Conservation (phyloP, 1,284 basidiomycete genomes). For the Hymenochaete sp. region DNA sequence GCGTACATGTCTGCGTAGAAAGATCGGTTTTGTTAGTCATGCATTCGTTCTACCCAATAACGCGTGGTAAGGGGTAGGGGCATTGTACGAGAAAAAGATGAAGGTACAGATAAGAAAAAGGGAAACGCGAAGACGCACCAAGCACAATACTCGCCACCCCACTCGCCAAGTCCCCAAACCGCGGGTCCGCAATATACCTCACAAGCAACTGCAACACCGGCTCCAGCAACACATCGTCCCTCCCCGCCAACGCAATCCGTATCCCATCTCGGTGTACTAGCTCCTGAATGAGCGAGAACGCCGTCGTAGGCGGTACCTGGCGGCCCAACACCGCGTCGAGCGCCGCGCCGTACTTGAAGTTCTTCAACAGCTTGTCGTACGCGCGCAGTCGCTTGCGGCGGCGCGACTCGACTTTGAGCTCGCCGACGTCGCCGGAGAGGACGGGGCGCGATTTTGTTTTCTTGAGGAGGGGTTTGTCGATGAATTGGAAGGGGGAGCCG, state of each 20-base stretch:
- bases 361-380: slow-evolving; percentile 86
- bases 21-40: neutral
- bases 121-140: slow-evolving; percentile 43
- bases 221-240: slow-evolving; percentile 92
- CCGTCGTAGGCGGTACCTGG: slow-evolving; percentile 74
- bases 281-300: slow-evolving; percentile 91
- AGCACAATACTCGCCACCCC: slow-evolving; percentile 79
- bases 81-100: too few relatives aligned
- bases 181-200: slow-evolving; percentile 82
- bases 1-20: slow-evolving; percentile 74
- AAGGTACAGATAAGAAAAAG: neutral
- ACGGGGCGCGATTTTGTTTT: slow-evolving; percentile 42
- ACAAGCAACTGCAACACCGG: slow-evolving; percentile 82
- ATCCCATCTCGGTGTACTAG: slow-evolving; percentile 90
- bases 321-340: slow-evolving; percentile 77
- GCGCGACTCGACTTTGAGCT: slow-evolving; percentile 69
- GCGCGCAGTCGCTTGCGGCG: slow-evolving; percentile 70
- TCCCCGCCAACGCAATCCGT: slow-evolving; percentile 75
- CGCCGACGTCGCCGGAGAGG: slow-evolving; percentile 55
- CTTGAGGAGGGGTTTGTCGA: slow-evolving; percentile 40
- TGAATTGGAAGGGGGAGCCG: slow-evolving; percentile 37
- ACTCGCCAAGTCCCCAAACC: slow-evolving; percentile 84
- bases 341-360: slow-evolving; percentile 92
- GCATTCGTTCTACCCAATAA: too few relatives aligned
- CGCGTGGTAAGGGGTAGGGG: too few relatives aligned